These are phyloP conservation scores for Collybiopsis luxurians DNA, from an alignment of 768 basidiomycete genomes.

Conservation along the genomic window DNA sequence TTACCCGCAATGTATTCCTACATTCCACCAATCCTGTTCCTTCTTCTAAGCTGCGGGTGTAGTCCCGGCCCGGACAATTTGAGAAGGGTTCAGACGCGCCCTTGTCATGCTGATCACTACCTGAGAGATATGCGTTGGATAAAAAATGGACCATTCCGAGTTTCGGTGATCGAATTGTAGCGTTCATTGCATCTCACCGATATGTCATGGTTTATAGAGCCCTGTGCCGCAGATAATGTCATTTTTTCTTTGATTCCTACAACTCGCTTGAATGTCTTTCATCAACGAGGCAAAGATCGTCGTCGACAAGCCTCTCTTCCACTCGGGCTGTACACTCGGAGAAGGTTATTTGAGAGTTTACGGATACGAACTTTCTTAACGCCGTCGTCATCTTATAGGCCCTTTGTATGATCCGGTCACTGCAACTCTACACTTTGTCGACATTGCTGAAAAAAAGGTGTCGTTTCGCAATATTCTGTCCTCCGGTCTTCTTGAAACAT, in stretches of 20 bases:
- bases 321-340: slow-evolving; percentile 54
- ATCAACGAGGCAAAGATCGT: slow-evolving; percentile 29
- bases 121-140: background rate
- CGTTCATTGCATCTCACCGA: background rate
- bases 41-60: background rate
- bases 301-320: slow-evolving; percentile 45
- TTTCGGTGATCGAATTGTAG: slow-evolving; percentile 7
- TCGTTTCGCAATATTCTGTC: background rate
- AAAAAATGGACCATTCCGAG: background rate
- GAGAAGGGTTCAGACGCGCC: background rate
- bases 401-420: slow-evolving; percentile 60
- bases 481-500: background rate
- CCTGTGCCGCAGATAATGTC: background rate
- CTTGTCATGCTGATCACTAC: background rate
- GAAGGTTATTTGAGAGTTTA: slow-evolving; percentile 43
- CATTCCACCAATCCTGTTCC: slow-evolving; percentile 25
- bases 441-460: slow-evolving; percentile 57
- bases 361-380: background rate
- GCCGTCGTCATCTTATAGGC: slow-evolving; percentile 37
- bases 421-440: slow-evolving; percentile 62
- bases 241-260: slow-evolving; percentile 1
- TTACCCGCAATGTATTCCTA: slow-evolving; percentile 35
- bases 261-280: background rate
- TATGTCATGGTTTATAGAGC: slow-evolving; percentile 1
- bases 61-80: background rate